Evolutionary conservation across 495 filamentous ascomycete species (phyloP).

Genomic region (Staphylotrichum longicolle): DNA sequence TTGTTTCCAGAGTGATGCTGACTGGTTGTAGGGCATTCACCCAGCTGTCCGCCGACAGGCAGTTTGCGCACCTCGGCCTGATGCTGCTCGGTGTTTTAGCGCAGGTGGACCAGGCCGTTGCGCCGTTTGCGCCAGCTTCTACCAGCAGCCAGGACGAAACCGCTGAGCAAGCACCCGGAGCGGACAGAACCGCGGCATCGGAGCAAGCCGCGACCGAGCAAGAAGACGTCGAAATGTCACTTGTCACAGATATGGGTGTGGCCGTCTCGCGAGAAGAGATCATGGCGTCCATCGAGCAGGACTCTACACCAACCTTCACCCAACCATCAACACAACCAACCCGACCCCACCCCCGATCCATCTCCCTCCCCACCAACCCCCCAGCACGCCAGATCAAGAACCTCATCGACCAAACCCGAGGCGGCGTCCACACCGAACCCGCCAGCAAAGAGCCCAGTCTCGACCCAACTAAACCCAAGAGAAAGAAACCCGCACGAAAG

Average conservation of each 20-base stretch:
- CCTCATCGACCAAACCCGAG: too few relatives aligned
- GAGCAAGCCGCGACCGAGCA: too few relatives aligned
- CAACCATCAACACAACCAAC: slow-evolving; percentile 9
- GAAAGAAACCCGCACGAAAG: slow-evolving; percentile 10
- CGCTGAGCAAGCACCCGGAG: not conserved
- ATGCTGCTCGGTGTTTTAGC: slow-evolving; percentile 66
- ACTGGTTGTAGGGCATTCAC: slow-evolving; percentile 55
- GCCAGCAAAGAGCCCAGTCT: not conserved
- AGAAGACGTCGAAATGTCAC: not conserved
- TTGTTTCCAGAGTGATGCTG: slow-evolving; percentile 1
- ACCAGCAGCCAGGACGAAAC: slow-evolving; percentile 19
- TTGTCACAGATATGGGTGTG: slow-evolving; percentile 23
- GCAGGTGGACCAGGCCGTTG: slow-evolving; percentile 51
- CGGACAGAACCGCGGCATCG: not conserved
- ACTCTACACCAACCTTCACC: slow-evolving; percentile 8
- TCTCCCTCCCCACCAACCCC: slow-evolving; percentile 9
- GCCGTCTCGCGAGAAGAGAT: slow-evolving; percentile 23
- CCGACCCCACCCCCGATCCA: not conserved
- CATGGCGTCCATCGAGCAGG: slow-evolving; percentile 4
- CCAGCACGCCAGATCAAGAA: not conserved
- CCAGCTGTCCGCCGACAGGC: slow-evolving; percentile 65
- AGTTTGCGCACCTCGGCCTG: slow-evolving; percentile 77
- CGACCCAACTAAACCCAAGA: slow-evolving; percentile 7
- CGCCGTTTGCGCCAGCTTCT: slow-evolving; percentile 23
- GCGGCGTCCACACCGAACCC: not conserved